A percentile compares a stretch with the other conserved stretches of the same genome.
Evolutionary conservation across 345 rosid genomes (phyloP).

Genomic region (Hypericum perforatum): DNA sequence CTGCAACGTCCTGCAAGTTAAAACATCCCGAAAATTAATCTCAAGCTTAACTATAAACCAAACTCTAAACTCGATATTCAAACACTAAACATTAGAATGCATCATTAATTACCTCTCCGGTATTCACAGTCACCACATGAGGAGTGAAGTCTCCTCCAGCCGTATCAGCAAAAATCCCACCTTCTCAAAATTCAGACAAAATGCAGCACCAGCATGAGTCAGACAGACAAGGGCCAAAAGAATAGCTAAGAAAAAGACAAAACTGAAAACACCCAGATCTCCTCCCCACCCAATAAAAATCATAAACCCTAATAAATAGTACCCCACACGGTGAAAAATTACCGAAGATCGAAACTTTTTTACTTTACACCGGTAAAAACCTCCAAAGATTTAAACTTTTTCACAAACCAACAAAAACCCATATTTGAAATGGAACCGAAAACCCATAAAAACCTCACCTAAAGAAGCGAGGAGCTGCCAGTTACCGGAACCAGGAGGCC

Average conservation of each 20-base stretch:
- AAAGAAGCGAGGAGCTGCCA: conserved; percentile 55
- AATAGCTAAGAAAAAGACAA: not conserved
- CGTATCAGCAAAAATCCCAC: conserved; percentile 30
- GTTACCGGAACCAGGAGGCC: conserved; percentile 46
- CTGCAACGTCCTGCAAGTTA: conserved; percentile 48
- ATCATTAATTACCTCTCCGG: conserved; percentile 17
- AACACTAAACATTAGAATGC: not conserved
- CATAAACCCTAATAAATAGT: too few relatives aligned
- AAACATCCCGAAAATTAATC: not conserved
- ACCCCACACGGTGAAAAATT: too few relatives aligned
- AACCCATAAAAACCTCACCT: conserved; percentile 34
- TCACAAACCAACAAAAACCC: too few relatives aligned
- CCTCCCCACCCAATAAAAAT: too few relatives aligned
- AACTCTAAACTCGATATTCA: conserved; percentile 14
- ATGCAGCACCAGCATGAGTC: conserved; percentile 2
- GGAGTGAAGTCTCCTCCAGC: conserved; percentile 66
- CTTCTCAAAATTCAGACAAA: conserved; percentile 28
- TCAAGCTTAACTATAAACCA: not conserved
- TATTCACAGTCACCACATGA: conserved; percentile 38
- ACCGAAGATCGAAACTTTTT: too few relatives aligned
- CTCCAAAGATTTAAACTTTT: too few relatives aligned
- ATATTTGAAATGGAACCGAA: too few relatives aligned
- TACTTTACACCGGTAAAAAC: too few relatives aligned
- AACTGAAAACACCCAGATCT: not conserved
- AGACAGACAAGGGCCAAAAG: not conserved